A percentile compares a stretch with the other conserved stretches of the same genome.
Conservation (phyloP, 192 early-diverging fungal species). For the Backusella sp. region DNA sequence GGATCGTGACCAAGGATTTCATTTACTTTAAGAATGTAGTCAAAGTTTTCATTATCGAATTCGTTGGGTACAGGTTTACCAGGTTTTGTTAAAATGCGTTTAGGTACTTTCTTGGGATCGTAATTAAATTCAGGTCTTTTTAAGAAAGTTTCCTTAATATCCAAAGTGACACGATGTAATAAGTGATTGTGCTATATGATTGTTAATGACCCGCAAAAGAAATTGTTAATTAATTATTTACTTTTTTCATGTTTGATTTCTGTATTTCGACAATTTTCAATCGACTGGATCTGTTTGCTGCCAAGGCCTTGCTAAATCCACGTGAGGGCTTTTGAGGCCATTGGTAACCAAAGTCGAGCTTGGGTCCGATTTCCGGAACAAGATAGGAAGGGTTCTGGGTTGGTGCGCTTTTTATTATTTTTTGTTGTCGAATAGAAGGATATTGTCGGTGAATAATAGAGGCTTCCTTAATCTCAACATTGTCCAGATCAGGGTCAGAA, state of each 20-base stretch:
- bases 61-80: slow-evolving; percentile 88
- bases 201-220: background rate
- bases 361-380: slow-evolving; percentile 3
- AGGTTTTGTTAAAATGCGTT: slow-evolving; percentile 92
- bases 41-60: slow-evolving; percentile 92
- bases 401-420: background rate
- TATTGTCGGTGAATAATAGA: slow-evolving; percentile 5
- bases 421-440: slow-evolving; percentile 8
- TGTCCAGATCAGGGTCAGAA: slow-evolving; percentile 19
- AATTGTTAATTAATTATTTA: background rate
- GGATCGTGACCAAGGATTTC: slow-evolving; percentile 93
- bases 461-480: slow-evolving; percentile 11
- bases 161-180: background rate
- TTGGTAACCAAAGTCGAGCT: slow-evolving; percentile 12
- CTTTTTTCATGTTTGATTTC: background rate
- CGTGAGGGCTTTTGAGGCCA: background rate
- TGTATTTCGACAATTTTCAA: background rate
- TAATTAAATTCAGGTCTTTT: slow-evolving; percentile 64
- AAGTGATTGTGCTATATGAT: background rate
- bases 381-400: background rate
- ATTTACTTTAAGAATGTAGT: slow-evolving; percentile 97
- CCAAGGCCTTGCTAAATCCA: background rate
- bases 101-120: slow-evolving; percentile 74
- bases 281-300: background rate
- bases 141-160: slow-evolving; percentile 11